These are phyloP conservation scores for Pseudognaphalium luteoalbum DNA, from an alignment of 129 eudicot species.

Conservation along the genomic window DNA sequence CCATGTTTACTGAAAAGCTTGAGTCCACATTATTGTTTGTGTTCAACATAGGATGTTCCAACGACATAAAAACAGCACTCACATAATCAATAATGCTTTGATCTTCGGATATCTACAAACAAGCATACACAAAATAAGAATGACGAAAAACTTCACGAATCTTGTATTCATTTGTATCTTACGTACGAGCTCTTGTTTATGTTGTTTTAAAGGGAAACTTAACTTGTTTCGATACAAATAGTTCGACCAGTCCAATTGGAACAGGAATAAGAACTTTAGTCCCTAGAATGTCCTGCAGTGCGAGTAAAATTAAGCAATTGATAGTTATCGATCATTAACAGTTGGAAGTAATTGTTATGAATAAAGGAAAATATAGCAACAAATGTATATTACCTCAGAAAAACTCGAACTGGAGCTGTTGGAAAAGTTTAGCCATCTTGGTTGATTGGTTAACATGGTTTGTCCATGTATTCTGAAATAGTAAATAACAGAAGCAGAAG, in stretches of 20 bases:
- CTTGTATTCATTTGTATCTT: too few relatives aligned
- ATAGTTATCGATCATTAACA: neutral
- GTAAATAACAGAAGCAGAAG: neutral
- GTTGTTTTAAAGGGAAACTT: neutral
- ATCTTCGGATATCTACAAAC: constrained; percentile 76
- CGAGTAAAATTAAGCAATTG: neutral
- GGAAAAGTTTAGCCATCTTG: constrained; percentile 74
- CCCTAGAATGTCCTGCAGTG: constrained; percentile 60
- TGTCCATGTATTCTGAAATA: constrained; percentile 60
- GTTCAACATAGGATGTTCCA: constrained; percentile 48
- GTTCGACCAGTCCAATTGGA: constrained; percentile 61
- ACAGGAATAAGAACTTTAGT: constrained; percentile 70
- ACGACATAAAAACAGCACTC: constrained; percentile 50
- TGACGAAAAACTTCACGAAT: neutral
- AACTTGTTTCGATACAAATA: constrained; percentile 82
- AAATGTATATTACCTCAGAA: constrained; percentile 35
- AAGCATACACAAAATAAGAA: neutral
- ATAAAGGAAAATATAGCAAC: neutral
- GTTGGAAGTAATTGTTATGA: neutral
- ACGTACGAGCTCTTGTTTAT: too few relatives aligned
- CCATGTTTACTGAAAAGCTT: constrained; percentile 39
- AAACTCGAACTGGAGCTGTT: constrained; percentile 38
- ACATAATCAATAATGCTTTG: constrained; percentile 61
- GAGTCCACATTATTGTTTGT: constrained; percentile 34
- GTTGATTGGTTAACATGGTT: constrained; percentile 59